Evolutionary conservation across 1,284 basidiomycete species (phyloP).

Genomic region (Malassezia equina): DNA sequence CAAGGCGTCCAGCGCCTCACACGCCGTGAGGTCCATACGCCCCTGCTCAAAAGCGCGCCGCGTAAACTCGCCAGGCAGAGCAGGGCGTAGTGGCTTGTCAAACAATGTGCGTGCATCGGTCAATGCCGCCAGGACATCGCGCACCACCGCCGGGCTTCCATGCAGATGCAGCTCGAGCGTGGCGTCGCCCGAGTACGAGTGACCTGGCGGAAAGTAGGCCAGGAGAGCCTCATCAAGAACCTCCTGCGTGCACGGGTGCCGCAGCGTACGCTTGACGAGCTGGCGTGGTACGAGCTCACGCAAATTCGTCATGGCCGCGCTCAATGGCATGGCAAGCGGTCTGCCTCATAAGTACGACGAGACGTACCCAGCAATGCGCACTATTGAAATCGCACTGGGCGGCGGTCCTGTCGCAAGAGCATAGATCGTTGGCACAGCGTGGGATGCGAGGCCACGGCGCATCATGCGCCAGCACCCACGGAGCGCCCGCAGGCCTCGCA

Average conservation of each 20-base stretch:
- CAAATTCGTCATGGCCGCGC: conserved; percentile 54
- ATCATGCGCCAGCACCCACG: background rate
- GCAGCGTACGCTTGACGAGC: conserved; percentile 62
- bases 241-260: conserved; percentile 58
- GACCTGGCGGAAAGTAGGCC: conserved; percentile 66
- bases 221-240: conserved; percentile 63
- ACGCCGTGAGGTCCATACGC: conserved; percentile 69
- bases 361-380: conserved; percentile 64
- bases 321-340: conserved; percentile 50
- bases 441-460: background rate
- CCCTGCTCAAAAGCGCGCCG: conserved; percentile 67
- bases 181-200: conserved; percentile 70
- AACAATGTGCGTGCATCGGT: conserved; percentile 48
- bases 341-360: background rate
- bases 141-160: conserved; percentile 68
- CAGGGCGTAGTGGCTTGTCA: conserved; percentile 56
- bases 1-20: conserved; percentile 71
- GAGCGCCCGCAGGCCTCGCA: background rate
- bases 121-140: conserved; percentile 60
- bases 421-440: conserved; percentile 60
- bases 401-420: conserved; percentile 74
- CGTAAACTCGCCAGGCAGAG: conserved; percentile 77
- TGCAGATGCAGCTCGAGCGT: conserved; percentile 78
- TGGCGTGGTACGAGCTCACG: conserved; percentile 40
- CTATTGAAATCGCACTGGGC: conserved; percentile 67